Conservation (phyloP, 768 basidiomycete genomes). For the Mycena amicta region DNA sequence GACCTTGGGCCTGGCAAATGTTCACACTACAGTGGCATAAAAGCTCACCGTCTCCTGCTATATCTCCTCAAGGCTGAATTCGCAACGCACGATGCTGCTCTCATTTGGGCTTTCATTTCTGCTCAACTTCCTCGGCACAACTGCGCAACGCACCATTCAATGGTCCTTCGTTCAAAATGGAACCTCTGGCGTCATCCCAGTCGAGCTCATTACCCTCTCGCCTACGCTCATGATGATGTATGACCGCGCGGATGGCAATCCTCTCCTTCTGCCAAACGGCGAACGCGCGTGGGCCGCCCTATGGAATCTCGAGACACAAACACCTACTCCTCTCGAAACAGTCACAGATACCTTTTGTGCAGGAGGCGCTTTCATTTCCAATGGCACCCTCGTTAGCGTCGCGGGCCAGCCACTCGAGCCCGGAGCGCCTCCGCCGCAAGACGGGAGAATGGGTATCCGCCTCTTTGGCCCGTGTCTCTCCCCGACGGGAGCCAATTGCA, state of each 20-base stretch:
- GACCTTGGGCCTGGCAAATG: no score
- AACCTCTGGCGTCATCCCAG: constrained; percentile 19
- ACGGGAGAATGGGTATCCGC: constrained; percentile 25
- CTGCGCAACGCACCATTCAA: constrained; percentile 18
- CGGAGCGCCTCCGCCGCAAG: constrained; percentile 8
- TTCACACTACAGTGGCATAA: no score
- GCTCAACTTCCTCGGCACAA: background rate
- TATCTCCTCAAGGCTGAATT: no score
- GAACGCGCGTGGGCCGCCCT: constrained; percentile 23
- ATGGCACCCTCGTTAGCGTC: constrained; percentile 24
- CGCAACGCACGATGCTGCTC: background rate
- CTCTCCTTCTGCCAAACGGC: constrained; percentile 22
- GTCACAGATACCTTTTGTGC: constrained; percentile 27
- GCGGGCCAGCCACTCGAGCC: constrained; percentile 17
- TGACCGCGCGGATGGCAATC: constrained; percentile 25
- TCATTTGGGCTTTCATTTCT: constrained; percentile 7
- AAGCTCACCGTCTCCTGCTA: no score
- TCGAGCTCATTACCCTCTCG: constrained; percentile 26
- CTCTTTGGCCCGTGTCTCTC: constrained; percentile 28
- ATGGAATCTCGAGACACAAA: constrained; percentile 26
- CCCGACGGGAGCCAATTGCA: constrained; percentile 24
- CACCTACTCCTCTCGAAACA: constrained; percentile 12
- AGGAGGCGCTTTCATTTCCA: constrained; percentile 23
- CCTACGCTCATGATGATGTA: constrained; percentile 25
- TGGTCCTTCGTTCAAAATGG: constrained; percentile 27